These are phyloP conservation scores for Saccharomyces hybrid DNA, from an alignment of 1,139 yeast genomes.

Conservation along the genomic window DNA sequence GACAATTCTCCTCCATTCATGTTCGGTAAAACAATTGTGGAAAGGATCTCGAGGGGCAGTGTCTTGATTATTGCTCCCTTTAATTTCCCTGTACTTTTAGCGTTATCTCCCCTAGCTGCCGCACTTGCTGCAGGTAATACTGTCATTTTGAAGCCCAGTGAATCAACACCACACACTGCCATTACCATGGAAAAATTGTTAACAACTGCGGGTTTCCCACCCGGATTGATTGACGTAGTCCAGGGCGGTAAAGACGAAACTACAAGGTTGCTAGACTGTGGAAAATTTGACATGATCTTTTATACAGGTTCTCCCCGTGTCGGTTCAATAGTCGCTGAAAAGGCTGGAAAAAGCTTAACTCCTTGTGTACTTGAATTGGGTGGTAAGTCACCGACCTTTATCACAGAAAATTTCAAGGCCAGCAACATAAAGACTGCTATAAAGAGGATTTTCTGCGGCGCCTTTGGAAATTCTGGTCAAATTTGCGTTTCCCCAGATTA, in stretches of 20 bases:
- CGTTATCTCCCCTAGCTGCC: conserved; percentile 62
- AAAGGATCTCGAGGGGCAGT: conserved; percentile 67
- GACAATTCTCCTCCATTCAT: conserved; percentile 42
- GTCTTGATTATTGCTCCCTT: conserved; percentile 76
- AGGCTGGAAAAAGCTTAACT: conserved; percentile 78
- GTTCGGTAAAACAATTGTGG: conserved; percentile 45
- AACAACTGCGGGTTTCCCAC: conserved; percentile 44
- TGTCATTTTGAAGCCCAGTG: conserved; percentile 75
- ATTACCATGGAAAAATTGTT: conserved; percentile 50
- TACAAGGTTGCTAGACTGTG: conserved; percentile 48
- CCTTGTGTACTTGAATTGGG: conserved; percentile 83
- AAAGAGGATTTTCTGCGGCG: conserved; percentile 68
- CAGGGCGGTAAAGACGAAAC: conserved; percentile 73
- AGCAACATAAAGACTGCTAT: conserved; percentile 49
- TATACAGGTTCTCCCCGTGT: conserved; percentile 78
- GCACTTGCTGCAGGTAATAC: conserved; percentile 87
- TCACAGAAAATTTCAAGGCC: conserved; percentile 44
- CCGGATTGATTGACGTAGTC: conserved; percentile 51
- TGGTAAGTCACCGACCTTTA: conserved; percentile 82
- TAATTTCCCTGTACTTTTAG: conserved; percentile 70
- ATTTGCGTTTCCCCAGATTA: conserved; percentile 89
- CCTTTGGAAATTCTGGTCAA: conserved; percentile 79
- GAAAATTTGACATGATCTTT: conserved; percentile 72
- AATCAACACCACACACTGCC: conserved; percentile 60
- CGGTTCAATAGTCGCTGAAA: conserved; percentile 68